Evolutionary conservation across 768 basidiomycete species (phyloP), one percentile per base, ranked within the genome.

Genomic region (Russula abietina): DNA sequence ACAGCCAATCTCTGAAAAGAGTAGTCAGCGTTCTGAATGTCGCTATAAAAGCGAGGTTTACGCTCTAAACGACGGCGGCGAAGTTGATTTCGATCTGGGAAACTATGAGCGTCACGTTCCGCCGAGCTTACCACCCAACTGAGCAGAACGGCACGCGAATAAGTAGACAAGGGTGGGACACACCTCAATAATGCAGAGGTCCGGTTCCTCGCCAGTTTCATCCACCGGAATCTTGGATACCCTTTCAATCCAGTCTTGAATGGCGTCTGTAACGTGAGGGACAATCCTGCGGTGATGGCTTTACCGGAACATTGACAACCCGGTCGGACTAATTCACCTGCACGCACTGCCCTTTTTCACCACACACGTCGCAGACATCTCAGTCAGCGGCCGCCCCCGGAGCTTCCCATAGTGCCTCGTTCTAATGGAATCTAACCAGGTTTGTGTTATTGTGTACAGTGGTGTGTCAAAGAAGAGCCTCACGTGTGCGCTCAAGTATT

Each of bases 31-130:
- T 24, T 64, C 48, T 58, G 36, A 51, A 43, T 24, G 33, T 24
- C 2, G 43, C 16, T 38, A 49, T 19, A 2, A 54, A 89, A 94
- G 95, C 69, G 96, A 98, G 78, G 96, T 98, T 6, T 98, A 97
- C 71, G 96, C 98, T 49, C 78, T 99, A 68, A 98, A 99, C 74
- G 96, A 99, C 66, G 96, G 96, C 24, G 96, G 96, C 48, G 96
- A 99, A 75, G 97, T 97, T 65, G 96, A 99, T 75, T 80, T 99
- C 39, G 96, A 99, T 78, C 76, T 99, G 57, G 96, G 96, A 62
- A 99, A 99, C 76, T 99, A 99, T 72, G 96, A 99, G 76, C 87
- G 96, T 64, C 98, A 99, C 77, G 96, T 99, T 24, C 96, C 96
- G 60, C 96, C 96, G 64, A 99, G 89, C 93, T 95, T 41, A 7